Percentiles rank a stretch among this genome's conserved stretches.
Evolutionary conservation across 805 yeast genomes (phyloP).

Genomic region (Candida adriatica): DNA sequence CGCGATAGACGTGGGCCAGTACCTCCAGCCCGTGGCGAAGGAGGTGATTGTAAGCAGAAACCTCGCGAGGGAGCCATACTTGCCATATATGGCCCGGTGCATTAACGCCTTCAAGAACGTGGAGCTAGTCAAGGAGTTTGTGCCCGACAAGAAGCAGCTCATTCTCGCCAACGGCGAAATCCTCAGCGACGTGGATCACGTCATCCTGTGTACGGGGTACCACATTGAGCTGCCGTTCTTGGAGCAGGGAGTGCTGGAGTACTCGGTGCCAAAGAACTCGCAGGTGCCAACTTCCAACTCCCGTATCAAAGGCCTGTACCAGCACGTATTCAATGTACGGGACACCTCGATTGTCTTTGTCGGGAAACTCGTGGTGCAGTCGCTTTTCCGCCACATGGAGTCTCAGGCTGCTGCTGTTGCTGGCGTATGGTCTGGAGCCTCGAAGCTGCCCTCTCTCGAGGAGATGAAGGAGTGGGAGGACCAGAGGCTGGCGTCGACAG

Average conservation of each 20-base stretch:
- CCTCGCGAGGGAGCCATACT: conserved; percentile 54
- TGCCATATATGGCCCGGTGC: conserved; percentile 31
- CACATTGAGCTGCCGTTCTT: conserved; percentile 35
- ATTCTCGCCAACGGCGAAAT: conserved; percentile 28
- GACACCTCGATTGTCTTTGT: conserved; percentile 42
- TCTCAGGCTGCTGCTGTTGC: conserved; percentile 47
- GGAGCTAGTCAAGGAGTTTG: conserved; percentile 22
- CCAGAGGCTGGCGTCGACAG: conserved; percentile 19
- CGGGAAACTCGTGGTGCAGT: conserved; percentile 34
- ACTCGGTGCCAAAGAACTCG: conserved; percentile 20
- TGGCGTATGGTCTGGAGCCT: conserved; percentile 45
- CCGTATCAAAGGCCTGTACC: conserved; percentile 35
- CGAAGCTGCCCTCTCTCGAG: conserved; percentile 31
- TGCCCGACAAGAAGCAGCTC: conserved; percentile 24
- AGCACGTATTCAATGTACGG: conserved; percentile 37
- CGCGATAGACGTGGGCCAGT: conserved; percentile 39
- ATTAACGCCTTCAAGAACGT: conserved; percentile 22
- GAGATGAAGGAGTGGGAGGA: conserved; percentile 33
- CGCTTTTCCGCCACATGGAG: conserved; percentile 45
- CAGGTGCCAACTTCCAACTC: conserved; percentile 21
- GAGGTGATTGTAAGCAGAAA: conserved; percentile 61
- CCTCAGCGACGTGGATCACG: conserved; percentile 29
- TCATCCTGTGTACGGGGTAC: conserved; percentile 39
- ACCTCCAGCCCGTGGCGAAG: conserved; percentile 29
- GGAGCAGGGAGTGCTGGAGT: conserved; percentile 20